Conservation (phyloP, 2,329 filamentous ascomycete species). For the Podosphaera aphanis region DNA sequence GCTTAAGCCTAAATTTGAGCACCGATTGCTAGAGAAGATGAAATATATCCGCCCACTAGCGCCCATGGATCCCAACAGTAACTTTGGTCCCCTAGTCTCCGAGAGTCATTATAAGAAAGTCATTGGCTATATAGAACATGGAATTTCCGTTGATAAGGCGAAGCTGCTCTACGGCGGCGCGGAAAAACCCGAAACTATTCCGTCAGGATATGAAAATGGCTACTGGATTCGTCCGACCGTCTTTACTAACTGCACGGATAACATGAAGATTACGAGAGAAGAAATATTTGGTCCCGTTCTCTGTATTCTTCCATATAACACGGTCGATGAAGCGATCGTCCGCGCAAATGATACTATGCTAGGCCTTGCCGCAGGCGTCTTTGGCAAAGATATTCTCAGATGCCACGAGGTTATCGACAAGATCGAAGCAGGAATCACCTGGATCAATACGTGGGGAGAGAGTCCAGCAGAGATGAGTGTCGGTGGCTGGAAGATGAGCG, state of each 20-base stretch:
- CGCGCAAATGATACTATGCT: constrained; percentile 58
- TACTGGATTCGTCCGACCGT: constrained; percentile 70
- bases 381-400: constrained; percentile 48
- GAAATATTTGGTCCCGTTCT: constrained; percentile 84
- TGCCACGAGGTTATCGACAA: constrained; percentile 49
- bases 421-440: constrained; percentile 68
- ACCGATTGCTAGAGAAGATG: constrained; percentile 45
- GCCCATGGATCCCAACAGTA: constrained; percentile 47
- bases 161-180: constrained; percentile 49
- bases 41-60: constrained; percentile 45
- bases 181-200: constrained; percentile 23
- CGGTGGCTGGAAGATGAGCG: constrained; percentile 79
- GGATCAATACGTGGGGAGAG: constrained; percentile 90
- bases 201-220: constrained; percentile 26
- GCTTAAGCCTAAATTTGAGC: constrained; percentile 46
- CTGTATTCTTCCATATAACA: constrained; percentile 51
- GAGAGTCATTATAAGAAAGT: constrained; percentile 57
- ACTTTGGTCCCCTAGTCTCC: constrained; percentile 67
- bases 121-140: constrained; percentile 49
- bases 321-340: constrained; percentile 41
- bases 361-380: constrained; percentile 66
- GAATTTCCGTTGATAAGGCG: constrained; percentile 49
- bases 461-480: constrained; percentile 79
- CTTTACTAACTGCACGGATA: constrained; percentile 66
- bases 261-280: constrained; percentile 57